Evolutionary conservation across 2,329 filamentous ascomycete species (phyloP), one percentile per base, ranked within the genome.

Genomic region (Diaporthe sp.): DNA sequence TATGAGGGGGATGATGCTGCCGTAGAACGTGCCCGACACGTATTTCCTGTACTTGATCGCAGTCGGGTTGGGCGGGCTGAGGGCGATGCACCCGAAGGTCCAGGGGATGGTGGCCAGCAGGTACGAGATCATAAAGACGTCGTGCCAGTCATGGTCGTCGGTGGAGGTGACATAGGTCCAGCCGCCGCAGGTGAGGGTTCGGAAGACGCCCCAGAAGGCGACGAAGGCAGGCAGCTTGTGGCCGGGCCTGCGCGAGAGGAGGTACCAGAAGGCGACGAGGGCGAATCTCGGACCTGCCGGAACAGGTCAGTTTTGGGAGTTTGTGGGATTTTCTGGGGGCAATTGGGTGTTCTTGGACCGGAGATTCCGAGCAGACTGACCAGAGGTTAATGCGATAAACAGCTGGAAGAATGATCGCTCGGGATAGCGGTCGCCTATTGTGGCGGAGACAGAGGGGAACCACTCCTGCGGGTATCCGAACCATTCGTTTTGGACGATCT

Each of bases 101-200:
- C 97, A 99, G 2, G 97, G 97, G 72, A 99, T 88, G 3, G 97
- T 98, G 47, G 95, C 94, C 61, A 99, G 93, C 74, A 99, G 89
- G 85, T 99, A 99, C 20, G 95, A 97, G 80, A 99, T 98, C 97
- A 99, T 99, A 84, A 99, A 96, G 78, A 98, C 96, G 82, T 99
- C 97, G 84, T 99, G 97, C 96, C 95, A 98, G 85, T 98, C 92
- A 85, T 99, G 97, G 83, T 98, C 95, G 83, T 99, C 97, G 58
- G 97, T 99, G 77, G 97, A 98, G 37, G 97, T 99, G 77, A 99
- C 92, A 85, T 98, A 99, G 72, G 97, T 98, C 96, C 97, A 99
- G 76, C 97, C 97, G 80, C 96, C 97, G 82, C 97, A 99, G 5
- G 95, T 98, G 75, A 98, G 86, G 13, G 96, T 98, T 80, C 97